phyloP scores from a whole-genome alignment of 2,329 filamentous ascomycete species.

The Amesomyces nigricolor region DNA sequence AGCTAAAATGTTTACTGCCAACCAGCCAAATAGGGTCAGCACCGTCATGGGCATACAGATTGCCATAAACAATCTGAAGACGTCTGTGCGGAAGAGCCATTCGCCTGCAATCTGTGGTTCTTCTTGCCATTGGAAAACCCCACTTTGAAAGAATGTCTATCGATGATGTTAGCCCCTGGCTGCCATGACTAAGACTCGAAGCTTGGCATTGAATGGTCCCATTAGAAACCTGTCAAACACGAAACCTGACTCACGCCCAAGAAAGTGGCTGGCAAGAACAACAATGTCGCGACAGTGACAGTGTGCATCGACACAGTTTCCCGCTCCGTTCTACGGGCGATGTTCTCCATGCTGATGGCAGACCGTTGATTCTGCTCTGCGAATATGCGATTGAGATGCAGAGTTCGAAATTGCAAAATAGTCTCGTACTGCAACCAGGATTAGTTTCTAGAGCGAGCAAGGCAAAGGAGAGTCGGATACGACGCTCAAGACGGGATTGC shows the following conservation, averaged over 20 bases:
- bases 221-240: neutral
- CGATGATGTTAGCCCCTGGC: too few species aligned
- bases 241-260: conserved; percentile 20
- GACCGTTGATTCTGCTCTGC: conserved; percentile 3
- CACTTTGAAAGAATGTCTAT: conserved; percentile 7
- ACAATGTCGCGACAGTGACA: conserved; percentile 24
- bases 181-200: too few species aligned
- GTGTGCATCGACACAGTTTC: conserved; percentile 26
- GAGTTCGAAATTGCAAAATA: conserved; percentile 7
- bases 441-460: too few species aligned
- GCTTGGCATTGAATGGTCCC: too few species aligned
- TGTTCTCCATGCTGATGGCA: conserved; percentile 37
- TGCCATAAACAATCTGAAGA: neutral
- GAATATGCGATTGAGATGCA: conserved; percentile 7
- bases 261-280: conserved; percentile 26
- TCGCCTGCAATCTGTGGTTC: neutral
- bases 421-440: conserved; percentile 9
- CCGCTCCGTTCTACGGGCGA: conserved; percentile 45
- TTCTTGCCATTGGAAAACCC: neutral
- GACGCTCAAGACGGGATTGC: too few species aligned
- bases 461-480: too few species aligned
- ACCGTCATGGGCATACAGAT: conserved; percentile 1
- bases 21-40: neutral
- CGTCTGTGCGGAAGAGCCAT: conserved; percentile 3
- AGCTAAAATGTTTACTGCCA: neutral